Percentiles rank a stretch among this genome's conserved stretches.
These are phyloP conservation scores for Naganishia onofrii DNA, from an alignment of 768 basidiomycete genomes.

Conservation along the genomic window DNA sequence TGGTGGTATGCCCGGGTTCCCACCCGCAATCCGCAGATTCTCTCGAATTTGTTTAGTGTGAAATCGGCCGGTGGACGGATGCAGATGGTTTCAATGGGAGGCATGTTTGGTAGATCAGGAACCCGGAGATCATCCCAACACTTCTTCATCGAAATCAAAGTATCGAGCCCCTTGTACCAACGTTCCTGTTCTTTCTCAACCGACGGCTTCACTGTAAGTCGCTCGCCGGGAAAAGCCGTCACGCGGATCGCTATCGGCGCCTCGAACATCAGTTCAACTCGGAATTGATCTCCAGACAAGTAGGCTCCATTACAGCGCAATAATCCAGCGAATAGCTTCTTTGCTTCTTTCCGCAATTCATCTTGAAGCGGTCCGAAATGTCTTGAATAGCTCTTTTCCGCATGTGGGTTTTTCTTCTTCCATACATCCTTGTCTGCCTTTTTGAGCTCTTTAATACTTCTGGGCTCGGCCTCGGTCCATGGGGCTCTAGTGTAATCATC, in stretches of 20 bases:
- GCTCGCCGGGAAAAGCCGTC: slow-evolving; percentile 14
- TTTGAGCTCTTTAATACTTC: not conserved
- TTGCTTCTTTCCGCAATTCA: not conserved
- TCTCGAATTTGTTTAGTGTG: not conserved
- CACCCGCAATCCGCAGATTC: not conserved
- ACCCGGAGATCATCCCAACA: not conserved
- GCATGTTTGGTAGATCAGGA: not conserved
- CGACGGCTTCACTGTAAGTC: not conserved
- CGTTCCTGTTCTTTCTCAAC: not conserved
- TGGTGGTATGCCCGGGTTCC: not conserved
- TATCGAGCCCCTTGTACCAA: slow-evolving; percentile 3
- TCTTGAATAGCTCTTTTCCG: not conserved
- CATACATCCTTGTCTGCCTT: not conserved
- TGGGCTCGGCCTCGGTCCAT: not conserved
- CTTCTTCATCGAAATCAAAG: not conserved
- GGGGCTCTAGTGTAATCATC: not conserved
- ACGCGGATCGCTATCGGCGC: slow-evolving; percentile 5
- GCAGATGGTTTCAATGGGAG: slow-evolving; percentile 10
- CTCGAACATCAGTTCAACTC: slow-evolving; percentile 7
- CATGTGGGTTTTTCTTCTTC: not conserved
- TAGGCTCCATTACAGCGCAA: not conserved
- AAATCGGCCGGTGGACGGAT: slow-evolving; percentile 9
- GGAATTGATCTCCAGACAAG: not conserved
- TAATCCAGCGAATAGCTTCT: not conserved
- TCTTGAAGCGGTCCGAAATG: not conserved